Conservation (phyloP, 495 filamentous ascomycete genomes). For the Neurospora tetraspora region DNA sequence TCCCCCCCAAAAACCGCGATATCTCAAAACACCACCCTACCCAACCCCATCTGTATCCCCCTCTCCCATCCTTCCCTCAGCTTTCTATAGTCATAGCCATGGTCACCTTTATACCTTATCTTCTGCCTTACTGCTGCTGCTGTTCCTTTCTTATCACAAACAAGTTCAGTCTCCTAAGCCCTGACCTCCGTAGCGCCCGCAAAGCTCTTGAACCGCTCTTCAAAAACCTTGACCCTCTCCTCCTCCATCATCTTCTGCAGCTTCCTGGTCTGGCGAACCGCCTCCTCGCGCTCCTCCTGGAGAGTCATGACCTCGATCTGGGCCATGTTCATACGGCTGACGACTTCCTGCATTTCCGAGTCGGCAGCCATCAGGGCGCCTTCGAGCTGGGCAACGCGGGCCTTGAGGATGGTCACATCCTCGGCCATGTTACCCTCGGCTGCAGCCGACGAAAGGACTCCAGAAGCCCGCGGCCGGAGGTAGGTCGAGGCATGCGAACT, state of each 20-base stretch:
- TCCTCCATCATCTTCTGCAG: slow-evolving; percentile 49
- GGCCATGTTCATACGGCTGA: slow-evolving; percentile 81
- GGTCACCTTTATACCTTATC: background rate
- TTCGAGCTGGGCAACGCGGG: slow-evolving; percentile 59
- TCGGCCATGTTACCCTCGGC: slow-evolving; percentile 43
- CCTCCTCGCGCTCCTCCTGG: slow-evolving; percentile 85
- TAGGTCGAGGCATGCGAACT: background rate
- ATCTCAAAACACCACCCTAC: background rate
- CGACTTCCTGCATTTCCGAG: slow-evolving; percentile 88
- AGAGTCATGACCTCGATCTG: slow-evolving; percentile 91
- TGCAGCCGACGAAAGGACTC: slow-evolving; percentile 27
- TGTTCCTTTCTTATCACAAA: background rate
- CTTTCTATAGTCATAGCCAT: background rate
- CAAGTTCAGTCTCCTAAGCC: background rate
- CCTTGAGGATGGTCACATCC: slow-evolving; percentile 64
- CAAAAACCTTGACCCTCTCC: slow-evolving; percentile 36
- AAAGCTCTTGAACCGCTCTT: slow-evolving; percentile 31
- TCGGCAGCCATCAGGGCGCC: slow-evolving; percentile 73
- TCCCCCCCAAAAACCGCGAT: background rate
- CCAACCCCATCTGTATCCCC: background rate
- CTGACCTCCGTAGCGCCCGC: slow-evolving; percentile 15
- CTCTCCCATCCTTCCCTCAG: background rate
- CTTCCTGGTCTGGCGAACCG: slow-evolving; percentile 68
- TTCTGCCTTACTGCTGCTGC: background rate
- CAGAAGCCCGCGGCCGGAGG: slow-evolving; percentile 23